Base-by-base conservation (phyloP, 2,329 filamentous ascomycete genomes). In the Cordyceps farinosa region DNA sequence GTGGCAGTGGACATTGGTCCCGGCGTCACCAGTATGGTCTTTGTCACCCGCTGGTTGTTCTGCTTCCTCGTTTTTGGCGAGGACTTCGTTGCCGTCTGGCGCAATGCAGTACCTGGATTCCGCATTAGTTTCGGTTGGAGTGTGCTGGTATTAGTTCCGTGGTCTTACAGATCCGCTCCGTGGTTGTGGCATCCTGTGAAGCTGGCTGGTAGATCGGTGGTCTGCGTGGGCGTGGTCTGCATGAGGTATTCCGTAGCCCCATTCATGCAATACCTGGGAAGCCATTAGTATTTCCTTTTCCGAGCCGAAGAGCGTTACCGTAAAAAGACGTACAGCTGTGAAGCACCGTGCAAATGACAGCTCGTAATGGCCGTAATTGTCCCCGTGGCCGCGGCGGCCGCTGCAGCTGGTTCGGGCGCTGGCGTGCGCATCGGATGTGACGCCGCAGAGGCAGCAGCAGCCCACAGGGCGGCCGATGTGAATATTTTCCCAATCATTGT, bases 161-260 rank as follows among this genome's bases (percentile, higher is more conserved):
- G 17, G 2, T 51, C 82, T 68, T 77, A 90, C 85, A 80, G 79
- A 52, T 86, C 79, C 3, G 73, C 69, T 17, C 78, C 86, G 73
- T 91, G 87, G 1, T 75, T 69, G 71, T 91, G 88, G 70, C 89
- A 91, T 61, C 75, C 84, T 0, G 87, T 90, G 69, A 86, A 90
- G 59, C 82, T 75, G 0, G 86, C 77, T 1, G 88, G 86, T 22
- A 86, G 73, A 55, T 82, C 80, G 52, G 80, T 79, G 1, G 82
- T 86, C 22, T 79, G 80, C 4, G 84, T 89, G 3, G 79, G 76
- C 7, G 81, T 80, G 3, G 78, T 75, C 56, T 77, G 75, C 29
- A 82, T 75, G 42, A 74, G 67, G 61, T 78, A 82, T 69, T 82
- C 79, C 0, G 74, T 74, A 10, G 73, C 70, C 52, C 75, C 77